Evolutionary conservation across 805 yeast genomes (phyloP).

Genomic region (Nakazawaea ishiwadae): DNA sequence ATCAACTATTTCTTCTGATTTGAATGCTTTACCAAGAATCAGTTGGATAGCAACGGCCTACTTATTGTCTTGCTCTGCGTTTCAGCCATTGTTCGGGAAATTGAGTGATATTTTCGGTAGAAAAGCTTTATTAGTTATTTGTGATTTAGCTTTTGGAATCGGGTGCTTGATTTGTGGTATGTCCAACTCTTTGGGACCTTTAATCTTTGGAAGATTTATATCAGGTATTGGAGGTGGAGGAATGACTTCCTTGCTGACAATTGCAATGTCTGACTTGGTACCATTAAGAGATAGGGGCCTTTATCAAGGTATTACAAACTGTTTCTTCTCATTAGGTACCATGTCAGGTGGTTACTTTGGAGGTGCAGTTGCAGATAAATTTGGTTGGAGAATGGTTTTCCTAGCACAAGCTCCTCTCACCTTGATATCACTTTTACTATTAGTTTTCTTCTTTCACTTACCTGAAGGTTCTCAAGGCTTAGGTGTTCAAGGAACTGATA

Average conservation of each 20-base stretch:
- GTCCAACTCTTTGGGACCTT: constrained; percentile 39
- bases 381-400: constrained; percentile 67
- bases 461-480: constrained; percentile 28
- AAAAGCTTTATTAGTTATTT: constrained; percentile 44
- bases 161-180: constrained; percentile 55
- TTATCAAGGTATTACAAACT: constrained; percentile 81
- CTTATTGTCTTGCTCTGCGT: constrained; percentile 62
- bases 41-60: constrained; percentile 77
- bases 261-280: constrained; percentile 73
- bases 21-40: constrained; percentile 55
- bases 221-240: constrained; percentile 96
- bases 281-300: constrained; percentile 79
- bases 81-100: constrained; percentile 71
- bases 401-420: constrained; percentile 52
- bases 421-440: constrained; percentile 33
- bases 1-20: constrained; percentile 64
- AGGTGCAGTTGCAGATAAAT: constrained; percentile 51
- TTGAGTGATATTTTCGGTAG: constrained; percentile 71
- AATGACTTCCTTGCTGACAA: constrained; percentile 69
- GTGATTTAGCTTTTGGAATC: constrained; percentile 49
- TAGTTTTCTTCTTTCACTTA: constrained; percentile 34
- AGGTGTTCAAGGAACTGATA: constrained; percentile 27
- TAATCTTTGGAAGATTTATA: constrained; percentile 58
- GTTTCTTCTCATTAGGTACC: constrained; percentile 76
- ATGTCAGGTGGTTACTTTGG: constrained; percentile 64